Evolutionary conservation across 192 early-diverging fungal genomes (phyloP).

Genomic region (Jimgerdemannia flammicorona): DNA sequence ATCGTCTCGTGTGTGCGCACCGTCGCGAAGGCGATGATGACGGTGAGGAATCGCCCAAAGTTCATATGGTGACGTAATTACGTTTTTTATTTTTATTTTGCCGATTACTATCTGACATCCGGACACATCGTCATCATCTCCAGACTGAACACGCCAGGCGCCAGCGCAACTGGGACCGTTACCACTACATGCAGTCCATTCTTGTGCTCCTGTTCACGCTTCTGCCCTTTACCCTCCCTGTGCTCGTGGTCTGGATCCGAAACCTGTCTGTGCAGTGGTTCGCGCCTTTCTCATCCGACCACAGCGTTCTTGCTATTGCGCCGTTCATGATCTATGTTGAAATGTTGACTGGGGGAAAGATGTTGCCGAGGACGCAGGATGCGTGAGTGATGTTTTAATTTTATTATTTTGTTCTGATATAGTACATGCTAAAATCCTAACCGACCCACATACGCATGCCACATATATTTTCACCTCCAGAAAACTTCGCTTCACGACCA

Average conservation of each 20-base stretch:
- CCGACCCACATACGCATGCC: constrained; percentile 27
- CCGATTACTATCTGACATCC: not conserved
- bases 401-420: constrained; percentile 31
- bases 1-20: constrained; percentile 46
- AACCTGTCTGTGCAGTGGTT: constrained; percentile 80
- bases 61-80: not conserved
- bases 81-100: constrained; percentile 7
- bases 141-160: constrained; percentile 15
- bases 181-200: constrained; percentile 64
- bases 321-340: constrained; percentile 59
- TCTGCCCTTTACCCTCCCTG: constrained; percentile 71
- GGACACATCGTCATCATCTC: not conserved
- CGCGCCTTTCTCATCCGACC: constrained; percentile 75
- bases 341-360: constrained; percentile 44
- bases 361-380: constrained; percentile 53
- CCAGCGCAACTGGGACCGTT: constrained; percentile 42
- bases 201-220: constrained; percentile 67
- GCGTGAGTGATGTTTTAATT: constrained; percentile 39
- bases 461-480: constrained; percentile 16
- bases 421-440: constrained; percentile 20
- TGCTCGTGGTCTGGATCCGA: constrained; percentile 76
- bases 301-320: constrained; percentile 54
- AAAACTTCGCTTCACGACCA: constrained; percentile 25
- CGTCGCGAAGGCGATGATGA: constrained; percentile 19
- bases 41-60: constrained; percentile 18